Evolutionary conservation across 225 moss, liverwort and hornwort genomes (phyloP).

Genomic region (Antitrichia curtipendula): DNA sequence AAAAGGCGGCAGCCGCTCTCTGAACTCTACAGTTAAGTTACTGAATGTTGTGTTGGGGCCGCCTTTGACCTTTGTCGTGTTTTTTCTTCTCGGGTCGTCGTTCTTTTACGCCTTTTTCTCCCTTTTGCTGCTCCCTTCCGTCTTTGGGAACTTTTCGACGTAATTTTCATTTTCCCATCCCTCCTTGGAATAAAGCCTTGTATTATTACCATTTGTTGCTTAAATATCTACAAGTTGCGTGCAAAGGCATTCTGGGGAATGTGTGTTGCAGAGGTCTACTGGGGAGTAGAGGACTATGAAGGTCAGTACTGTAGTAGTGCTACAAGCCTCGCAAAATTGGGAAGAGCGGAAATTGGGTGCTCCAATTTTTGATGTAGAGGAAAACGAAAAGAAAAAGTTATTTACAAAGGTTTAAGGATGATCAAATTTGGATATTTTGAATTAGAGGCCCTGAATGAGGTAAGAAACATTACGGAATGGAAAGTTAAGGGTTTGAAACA

Average conservation of each 20-base stretch:
- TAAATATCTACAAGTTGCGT: background rate
- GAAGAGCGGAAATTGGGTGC: too few relatives aligned
- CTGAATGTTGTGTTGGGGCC: too few relatives aligned
- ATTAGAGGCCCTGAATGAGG: accelerated
- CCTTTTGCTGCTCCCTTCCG: background rate
- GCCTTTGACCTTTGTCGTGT: background rate
- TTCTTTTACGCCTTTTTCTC: background rate
- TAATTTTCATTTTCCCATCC: background rate
- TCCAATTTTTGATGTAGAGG: background rate
- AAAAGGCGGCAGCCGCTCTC: too few relatives aligned
- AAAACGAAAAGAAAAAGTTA: background rate
- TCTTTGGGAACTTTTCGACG: background rate
- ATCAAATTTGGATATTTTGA: background rate
- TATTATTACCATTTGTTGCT: background rate
- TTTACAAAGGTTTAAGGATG: too few relatives aligned
- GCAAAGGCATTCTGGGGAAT: background rate
- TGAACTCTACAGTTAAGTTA: too few relatives aligned
- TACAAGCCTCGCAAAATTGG: background rate
- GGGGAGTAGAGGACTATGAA: background rate
- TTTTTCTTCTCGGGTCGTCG: background rate
- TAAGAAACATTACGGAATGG: background rate
- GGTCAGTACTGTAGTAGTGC: background rate
- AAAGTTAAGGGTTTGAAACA: background rate
- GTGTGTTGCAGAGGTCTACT: background rate
- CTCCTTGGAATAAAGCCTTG: background rate